Conservation (phyloP, 2,329 filamentous ascomycete genomes). For the Penicillium hesseltinei region DNA sequence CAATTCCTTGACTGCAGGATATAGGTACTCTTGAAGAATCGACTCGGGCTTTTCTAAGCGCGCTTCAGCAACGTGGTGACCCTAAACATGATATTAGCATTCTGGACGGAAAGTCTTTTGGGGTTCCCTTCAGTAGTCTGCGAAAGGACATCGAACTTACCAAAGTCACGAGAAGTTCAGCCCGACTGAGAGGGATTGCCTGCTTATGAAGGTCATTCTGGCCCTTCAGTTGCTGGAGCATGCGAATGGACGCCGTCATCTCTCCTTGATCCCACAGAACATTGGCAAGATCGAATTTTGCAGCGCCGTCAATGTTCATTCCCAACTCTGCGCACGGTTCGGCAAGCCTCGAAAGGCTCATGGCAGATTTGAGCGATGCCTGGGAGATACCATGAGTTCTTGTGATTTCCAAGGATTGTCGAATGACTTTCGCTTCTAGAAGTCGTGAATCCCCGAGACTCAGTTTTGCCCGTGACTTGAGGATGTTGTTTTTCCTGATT, state of each 20-base stretch:
- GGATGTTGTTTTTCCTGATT: slow-evolving; percentile 65
- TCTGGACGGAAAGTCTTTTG: neutral
- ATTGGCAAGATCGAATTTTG: slow-evolving; percentile 79
- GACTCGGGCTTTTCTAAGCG: slow-evolving; percentile 85
- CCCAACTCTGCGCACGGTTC: slow-evolving; percentile 66
- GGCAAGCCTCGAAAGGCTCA: slow-evolving; percentile 77
- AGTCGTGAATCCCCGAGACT: slow-evolving; percentile 64
- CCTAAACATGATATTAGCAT: slow-evolving; percentile 44
- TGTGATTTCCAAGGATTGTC: slow-evolving; percentile 72
- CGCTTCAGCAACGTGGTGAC: slow-evolving; percentile 83
- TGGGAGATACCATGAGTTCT: slow-evolving; percentile 79
- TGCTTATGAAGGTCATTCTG: slow-evolving; percentile 64
- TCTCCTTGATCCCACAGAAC: slow-evolving; percentile 95
- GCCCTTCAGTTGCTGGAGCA: slow-evolving; percentile 72
- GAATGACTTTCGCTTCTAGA: slow-evolving; percentile 72
- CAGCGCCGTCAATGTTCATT: slow-evolving; percentile 71
- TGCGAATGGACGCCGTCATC: slow-evolving; percentile 80
- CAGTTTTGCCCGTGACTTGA: slow-evolving; percentile 62
- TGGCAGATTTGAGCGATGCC: slow-evolving; percentile 81
- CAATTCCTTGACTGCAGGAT: slow-evolving; percentile 78
- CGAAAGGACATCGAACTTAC: slow-evolving; percentile 38
- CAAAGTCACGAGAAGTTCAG: slow-evolving; percentile 81
- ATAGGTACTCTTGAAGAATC: slow-evolving; percentile 83
- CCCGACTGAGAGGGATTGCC: slow-evolving; percentile 67
- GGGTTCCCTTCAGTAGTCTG: neutral